Base-by-base conservation (phyloP, 106 monocot genomes). In the Narthecium ossifragum region DNA sequence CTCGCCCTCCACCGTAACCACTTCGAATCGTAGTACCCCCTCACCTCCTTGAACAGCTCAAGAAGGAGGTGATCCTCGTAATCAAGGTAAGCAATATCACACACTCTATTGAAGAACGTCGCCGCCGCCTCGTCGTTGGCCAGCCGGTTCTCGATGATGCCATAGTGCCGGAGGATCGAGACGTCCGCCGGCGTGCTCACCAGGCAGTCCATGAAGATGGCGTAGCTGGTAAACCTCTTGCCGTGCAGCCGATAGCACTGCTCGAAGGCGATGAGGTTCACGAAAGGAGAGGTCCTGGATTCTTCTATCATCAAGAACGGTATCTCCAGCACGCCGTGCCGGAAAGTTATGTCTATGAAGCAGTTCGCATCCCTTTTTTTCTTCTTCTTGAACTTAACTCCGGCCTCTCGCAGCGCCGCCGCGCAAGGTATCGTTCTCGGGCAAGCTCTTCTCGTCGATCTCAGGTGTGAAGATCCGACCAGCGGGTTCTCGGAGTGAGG, bases 191-290 rank as follows among this genome's bases (percentile, higher is more conserved):
- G 17, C 3, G 55, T 53, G 64, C 60, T 30, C 1, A 76, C 33
- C 12, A 77, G 21, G 65, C 41, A 46, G 56, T 55, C 64, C 76
- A 77, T 71, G 40, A 77, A 65, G 2, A 34, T 10, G 2, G 45
- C 70, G 24, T 60, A 77, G 70, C 38, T 60, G 2, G 74, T 69
- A 20, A 74, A 7, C 28, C 34, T 21, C 2, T 10, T 24, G 2
- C 24, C n/a, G 0, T 30, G 26, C 6, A 6, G 60, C 9, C 0
- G 28, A 31, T 33, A 4, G 40, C 69, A 70, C 18, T 70, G 79
- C 65, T 80, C 74, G 14, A 74, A 74, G 0, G 78, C 72, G 13
- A 78, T 63, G 25, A 78, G 73, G 46, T 78, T 78, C n/a, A 43
- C 10, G 18, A 63, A 62, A 8, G 23, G 43, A 9, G 61, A 56